phyloP scores from a whole-genome alignment of 2,329 filamentous ascomycete genomes.

The Clonostachys rhizophaga region DNA sequence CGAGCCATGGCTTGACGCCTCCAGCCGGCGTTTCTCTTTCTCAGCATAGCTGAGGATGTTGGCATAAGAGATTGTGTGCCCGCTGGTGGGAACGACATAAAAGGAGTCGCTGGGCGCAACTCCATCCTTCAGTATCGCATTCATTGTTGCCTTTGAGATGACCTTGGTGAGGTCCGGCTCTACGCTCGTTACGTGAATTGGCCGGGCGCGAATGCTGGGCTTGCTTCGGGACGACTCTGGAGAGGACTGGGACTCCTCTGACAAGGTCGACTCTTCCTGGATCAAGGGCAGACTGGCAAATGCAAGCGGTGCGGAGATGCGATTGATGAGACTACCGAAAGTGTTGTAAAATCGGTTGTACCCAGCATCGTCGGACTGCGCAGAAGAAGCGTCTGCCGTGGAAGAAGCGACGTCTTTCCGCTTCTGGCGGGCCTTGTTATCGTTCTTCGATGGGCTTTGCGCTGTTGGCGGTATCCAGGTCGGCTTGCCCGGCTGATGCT shows the following conservation, averaged over 20 bases:
- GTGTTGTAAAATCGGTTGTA: constrained; percentile 91
- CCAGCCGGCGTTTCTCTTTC: constrained; percentile 59
- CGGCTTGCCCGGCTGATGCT: constrained; percentile 40
- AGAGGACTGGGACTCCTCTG: constrained; percentile 21
- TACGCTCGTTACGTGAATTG: constrained; percentile 12
- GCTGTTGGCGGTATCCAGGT: constrained; percentile 42
- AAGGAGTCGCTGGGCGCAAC: constrained; percentile 71
- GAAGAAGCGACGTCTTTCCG: background rate
- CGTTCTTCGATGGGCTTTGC: constrained; percentile 12
- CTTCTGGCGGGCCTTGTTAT: constrained; percentile 4
- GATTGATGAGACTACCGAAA: constrained; percentile 84
- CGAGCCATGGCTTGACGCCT: constrained; percentile 46
- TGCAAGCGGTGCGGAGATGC: constrained; percentile 82
- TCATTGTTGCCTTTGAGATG: constrained; percentile 80
- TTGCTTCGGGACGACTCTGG: constrained; percentile 23
- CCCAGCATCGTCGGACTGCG: constrained; percentile 57
- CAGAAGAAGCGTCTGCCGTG: constrained; percentile 5
- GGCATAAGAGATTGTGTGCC: constrained; percentile 89
- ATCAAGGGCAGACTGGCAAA: constrained; percentile 87
- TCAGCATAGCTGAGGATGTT: constrained; percentile 73
- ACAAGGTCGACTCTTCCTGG: constrained; percentile 35
- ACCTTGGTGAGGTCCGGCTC: constrained; percentile 78
- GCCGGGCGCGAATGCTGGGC: constrained; percentile 13
- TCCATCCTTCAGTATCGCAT: constrained; percentile 68
- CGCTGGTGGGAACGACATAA: constrained; percentile 89